Evolutionary conservation across 140 eudicot genomes (phyloP).

Genomic region (Anethum foeniculum): DNA sequence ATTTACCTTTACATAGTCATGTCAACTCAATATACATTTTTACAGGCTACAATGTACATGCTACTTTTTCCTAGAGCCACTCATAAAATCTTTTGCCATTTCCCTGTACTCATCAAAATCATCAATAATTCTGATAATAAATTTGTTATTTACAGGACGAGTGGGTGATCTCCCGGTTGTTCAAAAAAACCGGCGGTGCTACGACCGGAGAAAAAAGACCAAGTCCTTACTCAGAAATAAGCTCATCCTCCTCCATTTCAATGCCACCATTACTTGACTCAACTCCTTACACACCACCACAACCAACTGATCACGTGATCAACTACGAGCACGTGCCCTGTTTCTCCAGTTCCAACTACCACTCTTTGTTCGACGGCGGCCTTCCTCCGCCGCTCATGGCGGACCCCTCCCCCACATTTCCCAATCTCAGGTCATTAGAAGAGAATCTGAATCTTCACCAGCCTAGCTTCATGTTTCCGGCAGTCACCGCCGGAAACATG

Average conservation of each 20-base stretch:
- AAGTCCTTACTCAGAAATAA: slow-evolving; percentile 16
- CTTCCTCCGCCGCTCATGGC: slow-evolving; percentile 33
- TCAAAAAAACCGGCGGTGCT: slow-evolving; percentile 54
- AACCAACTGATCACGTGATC: slow-evolving; percentile 31
- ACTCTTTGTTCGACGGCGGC: slow-evolving; percentile 21
- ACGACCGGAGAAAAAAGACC: slow-evolving; percentile 28
- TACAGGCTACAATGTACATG: not conserved
- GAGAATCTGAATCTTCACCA: slow-evolving; percentile 67
- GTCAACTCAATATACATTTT: not conserved
- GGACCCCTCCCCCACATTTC: slow-evolving; percentile 26
- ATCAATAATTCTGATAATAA: too few relatives aligned
- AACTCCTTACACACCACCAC: slow-evolving; percentile 32
- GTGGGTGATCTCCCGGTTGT: slow-evolving; percentile 93
- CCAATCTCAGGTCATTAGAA: slow-evolving; percentile 60
- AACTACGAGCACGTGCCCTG: slow-evolving; percentile 99
- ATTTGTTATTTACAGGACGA: slow-evolving; percentile 38
- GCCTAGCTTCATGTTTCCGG: slow-evolving; percentile 35
- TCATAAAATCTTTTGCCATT: not conserved
- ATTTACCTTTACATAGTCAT: not conserved
- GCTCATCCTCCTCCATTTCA: slow-evolving; percentile 49
- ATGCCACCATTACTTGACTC: slow-evolving; percentile 72
- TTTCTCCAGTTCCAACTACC: slow-evolving; percentile 65
- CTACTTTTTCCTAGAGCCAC: slow-evolving; percentile 1
- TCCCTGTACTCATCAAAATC: too few relatives aligned
- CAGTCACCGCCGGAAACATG: slow-evolving; percentile 21